phyloP scores from a whole-genome alignment of 805 yeast species.

The Kluyveromyces aestuarii region DNA sequence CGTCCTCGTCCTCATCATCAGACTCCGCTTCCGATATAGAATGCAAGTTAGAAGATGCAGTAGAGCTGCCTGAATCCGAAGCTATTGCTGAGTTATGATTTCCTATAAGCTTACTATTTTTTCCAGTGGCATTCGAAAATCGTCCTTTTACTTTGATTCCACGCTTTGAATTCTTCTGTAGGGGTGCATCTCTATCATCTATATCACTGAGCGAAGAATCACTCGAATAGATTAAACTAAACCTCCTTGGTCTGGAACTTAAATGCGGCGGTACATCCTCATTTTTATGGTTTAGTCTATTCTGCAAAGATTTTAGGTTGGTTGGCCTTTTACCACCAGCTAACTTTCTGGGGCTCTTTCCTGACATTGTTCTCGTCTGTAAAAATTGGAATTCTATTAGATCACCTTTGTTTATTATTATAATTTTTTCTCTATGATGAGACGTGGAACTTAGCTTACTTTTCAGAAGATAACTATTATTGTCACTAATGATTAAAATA shows the following conservation, averaged over 20 bases:
- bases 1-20: conserved; percentile 28
- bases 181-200: conserved; percentile 21
- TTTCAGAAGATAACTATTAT: no score
- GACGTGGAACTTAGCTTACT: not conserved
- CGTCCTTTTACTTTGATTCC: conserved; percentile 17
- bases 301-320: conserved; percentile 5
- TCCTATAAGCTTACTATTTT: conserved; percentile 28
- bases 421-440: no score
- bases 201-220: conserved; percentile 32
- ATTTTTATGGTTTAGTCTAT: conserved; percentile 2
- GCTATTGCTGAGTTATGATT: conserved; percentile 15
- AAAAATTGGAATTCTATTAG: no score
- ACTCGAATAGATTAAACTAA: conserved; percentile 37
- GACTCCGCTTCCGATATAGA: conserved; percentile 27
- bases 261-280: not conserved
- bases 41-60: conserved; percentile 19
- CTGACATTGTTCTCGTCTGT: conserved; percentile 7
- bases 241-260: conserved; percentile 30
- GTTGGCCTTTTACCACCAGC: conserved; percentile 8
- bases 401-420: no score
- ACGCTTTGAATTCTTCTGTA: conserved; percentile 14
- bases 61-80: conserved; percentile 6
- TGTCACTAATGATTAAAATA: not conserved
- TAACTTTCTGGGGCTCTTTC: conserved; percentile 20
- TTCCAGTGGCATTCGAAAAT: conserved; percentile 22